phyloP scores from a whole-genome alignment of 805 yeast genomes.

The Wickerhamiella kurtzmanii region DNA sequence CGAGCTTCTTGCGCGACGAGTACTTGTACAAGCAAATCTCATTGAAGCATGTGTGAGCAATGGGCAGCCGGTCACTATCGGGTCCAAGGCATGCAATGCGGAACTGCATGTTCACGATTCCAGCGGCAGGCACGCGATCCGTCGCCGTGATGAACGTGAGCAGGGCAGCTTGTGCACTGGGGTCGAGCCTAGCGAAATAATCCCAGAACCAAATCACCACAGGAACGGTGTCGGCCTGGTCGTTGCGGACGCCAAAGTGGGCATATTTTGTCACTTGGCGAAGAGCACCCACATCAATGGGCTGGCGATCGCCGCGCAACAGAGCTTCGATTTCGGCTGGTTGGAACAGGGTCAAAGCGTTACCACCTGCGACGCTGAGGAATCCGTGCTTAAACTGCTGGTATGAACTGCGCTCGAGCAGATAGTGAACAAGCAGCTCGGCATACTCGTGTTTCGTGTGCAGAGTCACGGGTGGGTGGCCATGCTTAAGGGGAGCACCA shows the following conservation, averaged over 20 bases:
- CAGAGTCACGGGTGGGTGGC: constrained; percentile 37
- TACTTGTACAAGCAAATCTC: constrained; percentile 71
- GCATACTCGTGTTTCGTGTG: constrained; percentile 50
- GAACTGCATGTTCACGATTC: constrained; percentile 61
- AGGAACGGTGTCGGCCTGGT: constrained; percentile 20
- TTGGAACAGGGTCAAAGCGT: constrained; percentile 64
- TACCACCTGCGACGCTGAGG: constrained; percentile 60
- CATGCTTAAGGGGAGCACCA: constrained; percentile 38
- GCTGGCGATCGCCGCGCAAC: constrained; percentile 63
- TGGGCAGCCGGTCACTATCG: constrained; percentile 47
- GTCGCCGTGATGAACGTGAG: constrained; percentile 78
- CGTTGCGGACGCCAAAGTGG: constrained; percentile 41
- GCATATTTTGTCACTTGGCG: constrained; percentile 59
- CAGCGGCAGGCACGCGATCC: constrained; percentile 86
- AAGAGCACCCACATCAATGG: constrained; percentile 52
- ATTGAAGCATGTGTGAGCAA: constrained; percentile 91
- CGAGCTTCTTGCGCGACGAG: constrained; percentile 38
- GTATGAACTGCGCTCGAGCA: constrained; percentile 39
- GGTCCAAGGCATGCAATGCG: constrained; percentile 45
- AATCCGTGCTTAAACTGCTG: constrained; percentile 58
- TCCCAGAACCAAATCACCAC: constrained; percentile 83
- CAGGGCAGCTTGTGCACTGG: constrained; percentile 44
- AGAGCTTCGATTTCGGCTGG: constrained; percentile 72
- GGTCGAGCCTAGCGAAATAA: constrained; percentile 37
- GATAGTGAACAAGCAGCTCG: constrained; percentile 45